These are phyloP conservation scores for Solanum phureja DNA, from an alignment of 257 asterid species.

Conservation along the genomic window DNA sequence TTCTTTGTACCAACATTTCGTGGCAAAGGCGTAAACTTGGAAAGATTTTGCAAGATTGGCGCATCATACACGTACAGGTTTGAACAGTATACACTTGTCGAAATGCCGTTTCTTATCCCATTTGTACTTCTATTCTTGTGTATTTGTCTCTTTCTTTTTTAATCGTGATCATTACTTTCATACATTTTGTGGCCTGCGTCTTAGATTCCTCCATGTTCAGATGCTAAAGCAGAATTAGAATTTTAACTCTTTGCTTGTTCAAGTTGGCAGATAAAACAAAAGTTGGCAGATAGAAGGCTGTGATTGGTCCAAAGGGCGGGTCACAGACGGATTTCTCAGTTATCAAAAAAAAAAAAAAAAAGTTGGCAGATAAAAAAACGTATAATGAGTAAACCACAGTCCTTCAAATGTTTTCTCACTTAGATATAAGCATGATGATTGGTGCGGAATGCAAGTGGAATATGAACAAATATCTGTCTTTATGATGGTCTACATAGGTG, in stretches of 20 bases:
- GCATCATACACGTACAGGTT: constrained; percentile 84
- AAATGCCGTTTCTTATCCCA: neutral
- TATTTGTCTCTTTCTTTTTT: neutral
- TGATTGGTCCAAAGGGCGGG: too few relatives aligned
- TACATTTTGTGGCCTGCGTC: neutral
- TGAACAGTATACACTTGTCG: neutral
- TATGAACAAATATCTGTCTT: neutral
- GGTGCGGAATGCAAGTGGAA: neutral
- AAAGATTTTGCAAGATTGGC: constrained; percentile 97
- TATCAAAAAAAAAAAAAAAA: too few relatives aligned
- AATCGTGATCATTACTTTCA: neutral
- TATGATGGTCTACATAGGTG: neutral
- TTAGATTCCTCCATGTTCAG: neutral
- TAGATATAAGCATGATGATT: neutral
- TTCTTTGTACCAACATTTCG: constrained; percentile 83
- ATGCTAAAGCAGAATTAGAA: neutral
- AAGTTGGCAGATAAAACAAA: too few relatives aligned
- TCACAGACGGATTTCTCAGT: too few relatives aligned
- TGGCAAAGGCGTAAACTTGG: constrained; percentile 99
- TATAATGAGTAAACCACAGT: neutral
- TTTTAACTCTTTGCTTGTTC: neutral
- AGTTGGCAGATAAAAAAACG: neutral
- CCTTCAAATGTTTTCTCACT: neutral
- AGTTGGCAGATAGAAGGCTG: too few relatives aligned
- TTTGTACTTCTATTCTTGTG: neutral